Evolutionary conservation across 2,329 filamentous ascomycete species (phyloP).

Genomic region (Xylaria hypoxylon): DNA sequence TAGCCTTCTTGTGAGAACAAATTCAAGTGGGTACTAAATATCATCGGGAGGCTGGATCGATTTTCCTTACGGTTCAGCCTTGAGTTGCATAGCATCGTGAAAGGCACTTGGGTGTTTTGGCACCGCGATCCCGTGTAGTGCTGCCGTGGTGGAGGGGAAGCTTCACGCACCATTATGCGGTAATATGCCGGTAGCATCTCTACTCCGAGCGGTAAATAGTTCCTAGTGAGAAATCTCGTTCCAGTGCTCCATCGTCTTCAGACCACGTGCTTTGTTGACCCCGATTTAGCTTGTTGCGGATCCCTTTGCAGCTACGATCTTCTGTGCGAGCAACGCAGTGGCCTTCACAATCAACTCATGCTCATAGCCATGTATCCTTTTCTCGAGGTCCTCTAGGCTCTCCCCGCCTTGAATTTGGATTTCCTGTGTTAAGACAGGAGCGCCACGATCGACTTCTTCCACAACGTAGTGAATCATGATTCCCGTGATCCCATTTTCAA

Average conservation of each 20-base stretch:
- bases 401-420: slow-evolving; percentile 69
- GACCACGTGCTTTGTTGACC: slow-evolving; percentile 4
- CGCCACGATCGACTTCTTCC: slow-evolving; percentile 75
- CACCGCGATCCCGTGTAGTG: background rate
- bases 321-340: slow-evolving; percentile 53
- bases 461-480: slow-evolving; percentile 80
- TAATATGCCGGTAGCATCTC: slow-evolving; percentile 19
- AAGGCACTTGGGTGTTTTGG: slow-evolving; percentile 1
- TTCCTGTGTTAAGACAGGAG: slow-evolving; percentile 71
- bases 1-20: slow-evolving; percentile 5
- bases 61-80: slow-evolving; percentile 3
- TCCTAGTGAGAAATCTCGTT: slow-evolving; percentile 9
- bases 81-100: slow-evolving; percentile 12
- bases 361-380: slow-evolving; percentile 73
- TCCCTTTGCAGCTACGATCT: slow-evolving; percentile 42
- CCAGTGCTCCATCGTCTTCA: slow-evolving; percentile 10
- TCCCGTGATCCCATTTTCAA: slow-evolving; percentile 72
- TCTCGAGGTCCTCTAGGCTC: slow-evolving; percentile 68
- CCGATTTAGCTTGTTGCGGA: slow-evolving; percentile 35
- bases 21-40: slow-evolving; percentile 5
- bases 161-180: slow-evolving; percentile 3
- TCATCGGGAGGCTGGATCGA: slow-evolving; percentile 1
- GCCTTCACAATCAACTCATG: slow-evolving; percentile 77
- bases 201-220: slow-evolving; percentile 13
- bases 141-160: background rate